Evolutionary conservation across 257 asterid species (phyloP), one percentile per base, ranked within the genome.

Genomic region (Oldenlandia corymbosa): DNA sequence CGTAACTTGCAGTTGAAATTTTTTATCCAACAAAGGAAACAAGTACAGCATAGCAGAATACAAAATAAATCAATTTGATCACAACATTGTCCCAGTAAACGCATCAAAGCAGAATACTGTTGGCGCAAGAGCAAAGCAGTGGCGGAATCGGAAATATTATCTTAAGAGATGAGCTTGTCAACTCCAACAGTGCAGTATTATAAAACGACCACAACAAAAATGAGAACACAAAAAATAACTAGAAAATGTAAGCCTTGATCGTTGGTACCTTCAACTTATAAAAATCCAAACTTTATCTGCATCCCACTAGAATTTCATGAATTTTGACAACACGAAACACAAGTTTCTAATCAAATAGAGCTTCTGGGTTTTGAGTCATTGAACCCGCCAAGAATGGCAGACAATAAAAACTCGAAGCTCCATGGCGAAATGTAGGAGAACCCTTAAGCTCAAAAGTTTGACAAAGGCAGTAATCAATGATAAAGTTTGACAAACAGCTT

Each of bases 1-100:
- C n/a, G 54, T 53, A 45, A 17, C 26, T 10, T 27, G n/a, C 62
- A 57, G 28, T 43, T 56, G 24, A 56, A 56, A 56, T 56, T 28
- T 18, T 23, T 5, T 23, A 1, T 21, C 7, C 17, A 37, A 30
- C 30, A n/a, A 57, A 32, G 20, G 20, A 17, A 21, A 5, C 23
- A 50, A 37, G 6, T 53, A 58, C 10, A 24, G 51, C 21, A 39
- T 12, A 39, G 30, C 50, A 16, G 6, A 59, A 20, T n/a, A 17
- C 16, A 43, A 39, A 39, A 37, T 6, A 11, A 41, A 60, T 5
- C 24, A 41, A 23, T 12, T 23, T 41, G 12, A 60, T 8, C 2
- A 37, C 65, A 37, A 24, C 28, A 21, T 4, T 11, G 31, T 23
- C 32, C 7, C 43, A 39, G 10, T 16, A 30, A 0, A 12, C 56